Evolutionary conservation across 345 rosid species (phyloP), one percentile per base, ranked within the genome.

Genomic region (Eucalyptus cloeziana): DNA sequence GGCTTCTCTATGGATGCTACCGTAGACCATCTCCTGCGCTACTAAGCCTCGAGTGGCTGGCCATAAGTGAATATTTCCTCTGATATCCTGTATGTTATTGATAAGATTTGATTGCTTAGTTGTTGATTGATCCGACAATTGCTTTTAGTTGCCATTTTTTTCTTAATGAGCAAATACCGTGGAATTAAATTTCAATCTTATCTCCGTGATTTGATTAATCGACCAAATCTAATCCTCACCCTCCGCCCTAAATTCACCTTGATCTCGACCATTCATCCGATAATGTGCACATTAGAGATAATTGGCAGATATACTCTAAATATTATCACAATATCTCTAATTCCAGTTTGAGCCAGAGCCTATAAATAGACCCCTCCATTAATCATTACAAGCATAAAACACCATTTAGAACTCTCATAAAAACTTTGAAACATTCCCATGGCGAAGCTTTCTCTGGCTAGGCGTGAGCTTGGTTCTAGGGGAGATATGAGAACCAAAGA

Each of bases 401-500:
- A 60, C 67, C n/a, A 58, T 58, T 11, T 58, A 56, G 60, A 22
- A 22, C 27, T 56, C 12, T 56, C 1, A 56, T 5, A 9, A 56
- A 9, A 56, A 56, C 60, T 62, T 13, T 30, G 15, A 62, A 62
- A 27, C 60, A 27, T 62, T 62, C 69, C n/a, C 33, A 27, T 4
- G 33, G 69, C 1, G 17, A 62, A 62, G 69, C 31, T 27, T 33
- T 58, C 13, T 62, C 8, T 12, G 1, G 7, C 69, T 30, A 22
- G 60, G 25, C 5, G 1, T 56, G 27, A 56, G 2, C 27, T 21
- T 56, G 60, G 5, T 56, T 56, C 9, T 24, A 56, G 11, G 25
- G 60, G 10, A 54, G 27, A 21, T 21, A 8, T 3, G 6, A 56
- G 11, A 56, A 22, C 27, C 0, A 0, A 0, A 56, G 60, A 56